phyloP scores from a whole-genome alignment of 208 protist species.

The Trypanosoma mega region DNA sequence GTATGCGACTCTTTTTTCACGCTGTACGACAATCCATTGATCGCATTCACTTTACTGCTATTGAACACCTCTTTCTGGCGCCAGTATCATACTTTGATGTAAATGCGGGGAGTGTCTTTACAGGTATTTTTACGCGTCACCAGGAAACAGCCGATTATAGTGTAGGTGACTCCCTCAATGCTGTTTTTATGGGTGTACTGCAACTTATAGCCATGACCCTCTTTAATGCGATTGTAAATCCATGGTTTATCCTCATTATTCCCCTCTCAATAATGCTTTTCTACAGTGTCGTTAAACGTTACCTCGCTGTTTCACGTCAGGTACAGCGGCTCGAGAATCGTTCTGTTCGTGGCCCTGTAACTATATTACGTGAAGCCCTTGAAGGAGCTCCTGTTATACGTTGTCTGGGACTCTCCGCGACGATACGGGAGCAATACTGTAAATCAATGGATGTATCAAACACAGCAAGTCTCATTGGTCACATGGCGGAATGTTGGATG shows the following conservation, averaged over 20 bases:
- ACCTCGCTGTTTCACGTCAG: conserved; percentile 45
- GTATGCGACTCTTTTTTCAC: conserved; percentile 54
- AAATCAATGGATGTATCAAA: conserved; percentile 60
- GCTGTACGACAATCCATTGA: conserved; percentile 59
- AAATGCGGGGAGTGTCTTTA: conserved; percentile 47
- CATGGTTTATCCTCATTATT: conserved; percentile 57
- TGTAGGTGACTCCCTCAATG: conserved; percentile 39
- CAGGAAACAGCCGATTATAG: conserved; percentile 66
- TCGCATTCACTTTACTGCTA: conserved; percentile 50
- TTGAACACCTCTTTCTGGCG: conserved; percentile 56
- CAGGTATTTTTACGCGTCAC: conserved; percentile 64
- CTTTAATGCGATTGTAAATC: conserved; percentile 53
- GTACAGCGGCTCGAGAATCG: conserved; percentile 56
- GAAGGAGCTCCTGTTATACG: conserved; percentile 54
- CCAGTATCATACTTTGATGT: conserved; percentile 80
- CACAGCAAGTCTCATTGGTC: conserved; percentile 49
- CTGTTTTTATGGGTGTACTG: conserved; percentile 36
- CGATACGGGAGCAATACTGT: conserved; percentile 70
- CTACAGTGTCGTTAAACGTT: conserved; percentile 41
- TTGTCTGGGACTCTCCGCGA: conserved; percentile 53
- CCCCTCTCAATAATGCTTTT: conserved; percentile 47
- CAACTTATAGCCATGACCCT: conserved; percentile 42
- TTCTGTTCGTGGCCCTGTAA: conserved; percentile 37
- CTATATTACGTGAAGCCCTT: conserved; percentile 58
- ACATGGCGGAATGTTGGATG: conserved; percentile 62